These are phyloP conservation scores for Yamadazyma spencermartinsiae DNA, from an alignment of 1,139 yeast species.

Conservation along the genomic window DNA sequence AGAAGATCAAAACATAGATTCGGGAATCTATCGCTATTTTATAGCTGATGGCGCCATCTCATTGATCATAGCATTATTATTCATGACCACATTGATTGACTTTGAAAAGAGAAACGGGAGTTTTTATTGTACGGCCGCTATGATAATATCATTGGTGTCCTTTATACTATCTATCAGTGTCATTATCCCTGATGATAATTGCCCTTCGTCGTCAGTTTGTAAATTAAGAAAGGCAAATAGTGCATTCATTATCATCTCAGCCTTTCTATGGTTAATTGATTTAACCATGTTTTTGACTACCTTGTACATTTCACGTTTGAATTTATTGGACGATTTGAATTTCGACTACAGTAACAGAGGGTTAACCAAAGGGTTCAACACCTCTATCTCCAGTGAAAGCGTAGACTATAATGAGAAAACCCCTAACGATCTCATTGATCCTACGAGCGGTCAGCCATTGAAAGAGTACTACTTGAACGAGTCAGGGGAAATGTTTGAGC, in stretches of 20 bases:
- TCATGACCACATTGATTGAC: conserved; percentile 35
- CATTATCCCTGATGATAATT: conserved; percentile 24
- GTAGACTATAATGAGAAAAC: conserved; percentile 8
- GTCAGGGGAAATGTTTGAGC: conserved; percentile 37
- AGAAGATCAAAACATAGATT: conserved; percentile 23
- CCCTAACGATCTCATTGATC: conserved; percentile 14
- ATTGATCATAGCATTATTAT: conserved; percentile 33
- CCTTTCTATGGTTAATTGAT: conserved; percentile 42
- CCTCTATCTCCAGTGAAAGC: conserved; percentile 13
- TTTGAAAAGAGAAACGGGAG: conserved; percentile 46
- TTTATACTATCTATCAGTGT: conserved; percentile 32
- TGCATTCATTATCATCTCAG: conserved; percentile 39
- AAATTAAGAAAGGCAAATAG: conserved; percentile 37
- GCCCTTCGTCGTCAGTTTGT: conserved; percentile 27
- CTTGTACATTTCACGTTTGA: conserved; percentile 40
- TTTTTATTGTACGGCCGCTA: conserved; percentile 40
- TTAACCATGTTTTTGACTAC: conserved; percentile 44
- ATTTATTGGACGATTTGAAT: conserved; percentile 36
- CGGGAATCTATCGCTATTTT: conserved; percentile 36
- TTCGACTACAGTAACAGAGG: conserved; percentile 35
- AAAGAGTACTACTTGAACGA: conserved; percentile 34
- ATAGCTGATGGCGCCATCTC: conserved; percentile 41
- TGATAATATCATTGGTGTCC: conserved; percentile 33
- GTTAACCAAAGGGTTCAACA: conserved; percentile 15
- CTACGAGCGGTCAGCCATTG: conserved; percentile 20